phyloP scores from a whole-genome alignment of 2,329 filamentous ascomycete genomes.

The Sporothrix protearum region DNA sequence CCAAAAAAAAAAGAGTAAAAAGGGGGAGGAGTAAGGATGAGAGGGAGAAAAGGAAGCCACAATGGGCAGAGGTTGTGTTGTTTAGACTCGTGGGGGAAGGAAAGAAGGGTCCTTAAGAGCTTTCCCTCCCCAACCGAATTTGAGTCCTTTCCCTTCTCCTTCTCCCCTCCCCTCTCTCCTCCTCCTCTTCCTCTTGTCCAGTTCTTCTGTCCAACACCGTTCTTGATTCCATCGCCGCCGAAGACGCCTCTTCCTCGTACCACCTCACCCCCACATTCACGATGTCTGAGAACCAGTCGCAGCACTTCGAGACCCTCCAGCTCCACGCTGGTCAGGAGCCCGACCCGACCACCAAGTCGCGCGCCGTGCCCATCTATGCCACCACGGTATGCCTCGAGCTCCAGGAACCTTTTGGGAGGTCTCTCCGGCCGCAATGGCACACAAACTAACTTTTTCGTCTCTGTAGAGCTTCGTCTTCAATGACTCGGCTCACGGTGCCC shows the following conservation, averaged over 20 bases:
- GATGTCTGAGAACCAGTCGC: slow-evolving; percentile 48
- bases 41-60: slow-evolving; percentile 13
- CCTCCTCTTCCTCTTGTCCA: not conserved
- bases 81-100: slow-evolving; percentile 13
- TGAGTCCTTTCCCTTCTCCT: not conserved
- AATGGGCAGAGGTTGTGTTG: slow-evolving; percentile 15
- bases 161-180: not conserved
- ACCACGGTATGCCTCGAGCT: slow-evolving; percentile 59
- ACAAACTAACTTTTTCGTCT: slow-evolving; percentile 8
- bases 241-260: not conserved
- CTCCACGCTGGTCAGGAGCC: slow-evolving; percentile 79
- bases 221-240: not conserved
- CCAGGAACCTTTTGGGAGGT: slow-evolving; percentile 22
- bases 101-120: slow-evolving; percentile 9
- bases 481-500: slow-evolving; percentile 91
- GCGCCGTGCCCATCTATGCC: slow-evolving; percentile 94
- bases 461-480: slow-evolving; percentile 78
- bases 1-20: not conserved
- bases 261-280: slow-evolving; percentile 21
- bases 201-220: not conserved
- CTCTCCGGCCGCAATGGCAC: not conserved
- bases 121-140: slow-evolving; percentile 7
- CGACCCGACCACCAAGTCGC: slow-evolving; percentile 76
- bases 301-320: slow-evolving; percentile 79
- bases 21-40: not conserved